Conservation (phyloP, 352 stramenopile species). For the Aphanomyces cochlioides region DNA sequence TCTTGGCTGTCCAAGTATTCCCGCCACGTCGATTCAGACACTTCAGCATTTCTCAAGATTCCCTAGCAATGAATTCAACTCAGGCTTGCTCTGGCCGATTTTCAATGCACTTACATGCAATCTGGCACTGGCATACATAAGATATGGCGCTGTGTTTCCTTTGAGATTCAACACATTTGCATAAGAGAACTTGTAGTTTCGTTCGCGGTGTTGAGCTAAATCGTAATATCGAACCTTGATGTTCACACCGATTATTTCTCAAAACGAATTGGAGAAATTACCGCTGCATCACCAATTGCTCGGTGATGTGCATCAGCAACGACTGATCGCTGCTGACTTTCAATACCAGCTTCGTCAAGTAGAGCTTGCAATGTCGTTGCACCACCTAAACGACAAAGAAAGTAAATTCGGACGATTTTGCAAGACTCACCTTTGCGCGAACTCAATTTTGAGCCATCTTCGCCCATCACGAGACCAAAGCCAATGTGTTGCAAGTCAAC, state of each 20-base stretch:
- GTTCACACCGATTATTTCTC: not conserved
- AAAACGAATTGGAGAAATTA: slow-evolving; percentile 25
- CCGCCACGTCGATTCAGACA: slow-evolving; percentile 24
- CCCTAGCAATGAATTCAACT: slow-evolving; percentile 29
- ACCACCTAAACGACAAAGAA: slow-evolving; percentile 28
- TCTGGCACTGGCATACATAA: slow-evolving; percentile 74
- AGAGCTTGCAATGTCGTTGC: slow-evolving; percentile 72
- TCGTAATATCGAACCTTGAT: slow-evolving; percentile 64
- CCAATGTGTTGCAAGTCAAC: slow-evolving; percentile 63
- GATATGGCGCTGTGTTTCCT: slow-evolving; percentile 79
- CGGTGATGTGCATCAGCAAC: slow-evolving; percentile 41
- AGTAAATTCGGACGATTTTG: not conserved
- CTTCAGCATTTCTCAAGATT: slow-evolving; percentile 57
- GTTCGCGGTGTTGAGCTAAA: slow-evolving; percentile 71
- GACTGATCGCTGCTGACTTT: slow-evolving; percentile 62
- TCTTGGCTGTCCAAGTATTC: not conserved
- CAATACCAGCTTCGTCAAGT: slow-evolving; percentile 54
- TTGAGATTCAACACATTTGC: slow-evolving; percentile 76
- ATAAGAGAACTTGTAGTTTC: slow-evolving; percentile 85
- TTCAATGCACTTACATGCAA: slow-evolving; percentile 36
- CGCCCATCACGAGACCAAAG: slow-evolving; percentile 76
- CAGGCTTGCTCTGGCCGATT: not conserved
- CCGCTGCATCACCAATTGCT: slow-evolving; percentile 64
- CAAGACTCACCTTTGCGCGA: slow-evolving; percentile 59
- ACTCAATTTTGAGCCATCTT: slow-evolving; percentile 74